Conservation (phyloP, 805 yeast species). For the Cyberlindnera misumaiensis region DNA sequence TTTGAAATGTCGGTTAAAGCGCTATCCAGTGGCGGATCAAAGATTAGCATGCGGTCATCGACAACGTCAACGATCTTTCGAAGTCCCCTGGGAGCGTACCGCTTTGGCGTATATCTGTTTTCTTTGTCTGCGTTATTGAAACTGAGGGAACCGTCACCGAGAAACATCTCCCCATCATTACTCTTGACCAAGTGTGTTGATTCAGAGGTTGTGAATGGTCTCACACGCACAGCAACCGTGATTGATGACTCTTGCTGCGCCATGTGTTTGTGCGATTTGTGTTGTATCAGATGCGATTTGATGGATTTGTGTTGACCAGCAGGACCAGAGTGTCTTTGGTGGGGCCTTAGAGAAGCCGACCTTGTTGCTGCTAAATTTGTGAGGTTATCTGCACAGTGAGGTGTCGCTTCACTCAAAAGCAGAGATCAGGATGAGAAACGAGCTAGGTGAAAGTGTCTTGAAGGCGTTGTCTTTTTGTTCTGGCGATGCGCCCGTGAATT, state of each 20-base stretch:
- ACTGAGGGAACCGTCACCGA: slow-evolving; percentile 50
- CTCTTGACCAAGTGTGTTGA: slow-evolving; percentile 36
- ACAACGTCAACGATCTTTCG: slow-evolving; percentile 72
- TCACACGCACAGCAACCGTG: slow-evolving; percentile 70
- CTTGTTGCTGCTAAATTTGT: no score
- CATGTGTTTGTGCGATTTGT: background rate
- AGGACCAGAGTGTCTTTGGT: background rate
- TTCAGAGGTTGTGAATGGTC: slow-evolving; percentile 72
- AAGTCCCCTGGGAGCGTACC: slow-evolving; percentile 41
- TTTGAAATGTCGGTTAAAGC: slow-evolving; percentile 35
- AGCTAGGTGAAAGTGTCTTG: no score
- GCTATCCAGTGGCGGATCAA: slow-evolving; percentile 75
- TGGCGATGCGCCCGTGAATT: no score
- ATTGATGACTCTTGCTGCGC: slow-evolving; percentile 46
- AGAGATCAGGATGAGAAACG: no score
- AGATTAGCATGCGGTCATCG: slow-evolving; percentile 78
- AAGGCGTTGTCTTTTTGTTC: no score
- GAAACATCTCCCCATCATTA: slow-evolving; percentile 33
- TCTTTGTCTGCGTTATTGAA: slow-evolving; percentile 14
- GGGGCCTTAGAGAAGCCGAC: background rate
- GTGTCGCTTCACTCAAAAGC: no score
- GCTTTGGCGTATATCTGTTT: slow-evolving; percentile 13
- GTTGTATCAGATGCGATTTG: background rate
- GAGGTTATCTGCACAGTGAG: no score
- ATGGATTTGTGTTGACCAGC: background rate